Evolutionary conservation across 129 eudicot genomes (phyloP).

Genomic region (Arctium lappa): DNA sequence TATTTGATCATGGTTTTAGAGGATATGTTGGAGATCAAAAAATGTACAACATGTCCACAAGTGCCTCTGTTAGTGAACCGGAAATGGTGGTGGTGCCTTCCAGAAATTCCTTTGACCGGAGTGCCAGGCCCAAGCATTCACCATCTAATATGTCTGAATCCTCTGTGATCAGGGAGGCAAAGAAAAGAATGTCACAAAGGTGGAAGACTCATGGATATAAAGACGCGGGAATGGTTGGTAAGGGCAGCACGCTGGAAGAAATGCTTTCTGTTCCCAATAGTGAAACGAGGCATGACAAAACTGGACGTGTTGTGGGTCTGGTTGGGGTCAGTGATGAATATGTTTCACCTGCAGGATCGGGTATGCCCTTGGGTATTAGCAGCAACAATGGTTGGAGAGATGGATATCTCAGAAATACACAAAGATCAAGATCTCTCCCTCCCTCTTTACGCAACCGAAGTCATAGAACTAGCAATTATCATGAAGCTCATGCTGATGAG

Average conservation of each 20-base stretch:
- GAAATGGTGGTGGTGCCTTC: conserved; percentile 31
- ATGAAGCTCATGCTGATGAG: conserved; percentile 43
- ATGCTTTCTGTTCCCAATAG: conserved; percentile 69
- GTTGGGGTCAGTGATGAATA: conserved; percentile 30
- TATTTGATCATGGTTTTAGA: conserved; percentile 28
- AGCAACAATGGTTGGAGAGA: conserved; percentile 82
- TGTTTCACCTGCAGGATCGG: conserved; percentile 23
- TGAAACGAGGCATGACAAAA: conserved; percentile 23
- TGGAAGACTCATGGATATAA: conserved; percentile 56
- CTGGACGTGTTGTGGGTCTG: conserved; percentile 17
- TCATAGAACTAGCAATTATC: conserved; percentile 34
- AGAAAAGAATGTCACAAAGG: conserved; percentile 75
- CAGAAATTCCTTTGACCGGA: conserved; percentile 27
- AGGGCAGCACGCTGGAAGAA: conserved; percentile 67
- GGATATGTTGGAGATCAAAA: conserved; percentile 68
- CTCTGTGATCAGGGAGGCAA: conserved; percentile 65
- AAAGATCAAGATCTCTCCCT: conserved; percentile 67
- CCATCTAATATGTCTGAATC: conserved; percentile 45
- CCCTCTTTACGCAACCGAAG: conserved; percentile 32
- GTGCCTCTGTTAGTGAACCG: conserved; percentile 59
- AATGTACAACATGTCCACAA: conserved; percentile 38
- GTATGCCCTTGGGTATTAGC: conserved; percentile 58
- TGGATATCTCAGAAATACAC: conserved; percentile 31
- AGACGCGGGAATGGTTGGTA: conserved; percentile 41
- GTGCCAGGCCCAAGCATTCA: conserved; percentile 26